Percentiles rank a stretch among this genome's conserved stretches.
Conservation (phyloP, 495 filamentous ascomycete genomes). For the Aspergillus sclerotioniger region DNA sequence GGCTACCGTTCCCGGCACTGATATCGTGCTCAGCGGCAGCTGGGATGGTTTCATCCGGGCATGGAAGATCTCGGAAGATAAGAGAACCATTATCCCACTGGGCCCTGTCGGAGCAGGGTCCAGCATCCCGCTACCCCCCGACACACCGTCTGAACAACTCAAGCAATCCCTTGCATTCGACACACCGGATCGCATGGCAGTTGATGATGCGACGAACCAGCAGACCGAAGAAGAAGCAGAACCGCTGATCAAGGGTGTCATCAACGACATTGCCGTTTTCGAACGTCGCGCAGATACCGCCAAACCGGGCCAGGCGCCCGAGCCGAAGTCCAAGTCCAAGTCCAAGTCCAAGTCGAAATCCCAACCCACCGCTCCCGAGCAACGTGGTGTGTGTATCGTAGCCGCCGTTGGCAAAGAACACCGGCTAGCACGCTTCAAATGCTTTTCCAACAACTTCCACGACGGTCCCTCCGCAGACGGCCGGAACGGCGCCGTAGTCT, state of each 20-base stretch:
- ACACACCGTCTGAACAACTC: constrained; percentile 40
- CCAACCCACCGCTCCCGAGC: constrained; percentile 38
- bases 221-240: constrained; percentile 21
- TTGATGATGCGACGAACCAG: constrained; percentile 13
- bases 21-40: constrained; percentile 83
- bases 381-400: constrained; percentile 74
- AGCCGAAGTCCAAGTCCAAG: constrained; percentile 59
- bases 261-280: constrained; percentile 84
- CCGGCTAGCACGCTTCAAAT: constrained; percentile 73
- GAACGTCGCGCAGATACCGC: constrained; percentile 52
- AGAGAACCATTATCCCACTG: constrained; percentile 68
- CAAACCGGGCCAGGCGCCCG: constrained; percentile 24
- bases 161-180: constrained; percentile 34
- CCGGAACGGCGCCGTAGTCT: constrained; percentile 75
- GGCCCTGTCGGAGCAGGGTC: constrained; percentile 58
- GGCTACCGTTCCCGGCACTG: constrained; percentile 78
- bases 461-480: constrained; percentile 52
- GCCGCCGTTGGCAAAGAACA: constrained; percentile 84
- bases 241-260: constrained; percentile 62
- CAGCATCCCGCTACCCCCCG: constrained; percentile 18
- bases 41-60: constrained; percentile 88
- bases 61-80: constrained; percentile 84
- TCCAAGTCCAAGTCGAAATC: constrained; percentile 58
- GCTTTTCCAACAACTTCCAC: constrained; percentile 40
- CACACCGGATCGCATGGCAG: constrained; percentile 25